A percentile compares a stretch with the other conserved stretches of the same genome.
These are phyloP conservation scores for Prasinococcaceae sp. DNA, from an alignment of 139 green algal genomes.

Conservation along the genomic window DNA sequence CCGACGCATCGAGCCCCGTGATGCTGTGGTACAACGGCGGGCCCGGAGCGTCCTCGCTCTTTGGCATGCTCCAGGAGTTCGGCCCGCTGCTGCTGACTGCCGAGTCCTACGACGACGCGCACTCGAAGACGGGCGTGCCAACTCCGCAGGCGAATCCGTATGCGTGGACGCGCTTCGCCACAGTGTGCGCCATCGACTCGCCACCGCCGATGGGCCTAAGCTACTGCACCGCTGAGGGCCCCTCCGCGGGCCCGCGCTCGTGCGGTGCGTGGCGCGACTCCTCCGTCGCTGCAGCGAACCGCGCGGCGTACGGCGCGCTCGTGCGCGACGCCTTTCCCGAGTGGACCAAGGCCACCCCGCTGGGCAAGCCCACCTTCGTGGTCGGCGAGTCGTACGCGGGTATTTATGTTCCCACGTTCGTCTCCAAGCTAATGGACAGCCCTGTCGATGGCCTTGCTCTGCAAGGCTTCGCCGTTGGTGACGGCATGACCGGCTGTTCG, in stretches of 20 bases:
- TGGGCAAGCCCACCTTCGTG: not conserved
- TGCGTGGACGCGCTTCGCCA: too few relatives aligned
- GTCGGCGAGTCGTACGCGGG: conserved; percentile 4
- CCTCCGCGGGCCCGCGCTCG: not conserved
- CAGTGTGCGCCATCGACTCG: conserved; percentile 5
- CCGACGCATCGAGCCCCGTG: not conserved
- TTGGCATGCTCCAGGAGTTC: conserved; percentile 11
- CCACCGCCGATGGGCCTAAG: conserved; percentile 2
- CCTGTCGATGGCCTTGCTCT: too few relatives aligned
- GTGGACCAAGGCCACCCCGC: too few relatives aligned
- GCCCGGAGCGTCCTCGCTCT: conserved; percentile 7
- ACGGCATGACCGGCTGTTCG: too few relatives aligned
- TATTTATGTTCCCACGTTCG: conserved; percentile 7
- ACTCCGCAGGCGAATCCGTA: not conserved
- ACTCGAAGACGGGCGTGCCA: not conserved
- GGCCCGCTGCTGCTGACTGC: conserved; percentile 7
- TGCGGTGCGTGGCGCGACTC: conserved; percentile 3
- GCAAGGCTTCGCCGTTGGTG: too few relatives aligned
- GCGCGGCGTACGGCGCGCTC: not conserved
- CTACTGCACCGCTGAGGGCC: conserved; percentile 1
- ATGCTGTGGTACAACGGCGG: conserved; percentile 16
- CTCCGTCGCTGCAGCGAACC: conserved; percentile 1
- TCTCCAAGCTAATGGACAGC: not conserved
- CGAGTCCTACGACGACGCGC: not conserved
- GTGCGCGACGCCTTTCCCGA: conserved; percentile 4